Conservation (phyloP, 2,329 filamentous ascomycete species). For the Colletotrichum sojae region DNA sequence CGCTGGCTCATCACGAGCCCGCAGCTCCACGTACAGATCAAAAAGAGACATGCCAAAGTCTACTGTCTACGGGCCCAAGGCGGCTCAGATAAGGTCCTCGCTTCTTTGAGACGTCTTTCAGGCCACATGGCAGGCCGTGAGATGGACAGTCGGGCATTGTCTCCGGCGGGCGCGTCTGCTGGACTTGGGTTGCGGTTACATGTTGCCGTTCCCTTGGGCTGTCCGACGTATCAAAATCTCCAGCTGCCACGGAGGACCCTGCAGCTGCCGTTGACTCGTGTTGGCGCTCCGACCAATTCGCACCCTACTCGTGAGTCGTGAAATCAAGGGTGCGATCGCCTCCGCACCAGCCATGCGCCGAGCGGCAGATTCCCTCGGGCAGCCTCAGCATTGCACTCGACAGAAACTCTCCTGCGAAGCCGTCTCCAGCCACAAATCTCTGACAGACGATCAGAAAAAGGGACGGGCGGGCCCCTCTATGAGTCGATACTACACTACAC, state of each 20-base stretch:
- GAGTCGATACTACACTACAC: constrained; percentile 7
- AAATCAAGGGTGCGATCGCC: constrained; percentile 21
- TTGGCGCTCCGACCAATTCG: constrained; percentile 8
- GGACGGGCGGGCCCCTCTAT: constrained; percentile 6
- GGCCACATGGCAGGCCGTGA: constrained; percentile 20
- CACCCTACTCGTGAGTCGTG: constrained; percentile 25
- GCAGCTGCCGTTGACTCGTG: constrained; percentile 32
- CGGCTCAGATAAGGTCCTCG: not conserved
- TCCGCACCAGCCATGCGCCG: constrained; percentile 33
- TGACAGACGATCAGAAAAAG: constrained; percentile 21
- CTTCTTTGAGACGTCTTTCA: not conserved
- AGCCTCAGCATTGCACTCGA: constrained; percentile 28
- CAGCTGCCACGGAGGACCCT: constrained; percentile 31
- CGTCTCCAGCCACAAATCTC: constrained; percentile 29
- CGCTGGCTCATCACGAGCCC: not conserved
- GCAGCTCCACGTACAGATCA: too few relatives aligned
- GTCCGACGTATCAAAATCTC: constrained; percentile 20
- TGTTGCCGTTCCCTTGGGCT: constrained; percentile 9
- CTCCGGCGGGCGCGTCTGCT: constrained; percentile 11
- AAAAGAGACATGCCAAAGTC: too few relatives aligned
- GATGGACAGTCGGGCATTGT: constrained; percentile 13
- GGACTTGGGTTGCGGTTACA: constrained; percentile 17
- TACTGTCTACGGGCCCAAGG: too few relatives aligned
- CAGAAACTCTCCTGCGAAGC: constrained; percentile 19
- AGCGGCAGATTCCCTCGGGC: constrained; percentile 1